These are phyloP conservation scores for Talaromyces borbonicus DNA, from an alignment of 495 filamentous ascomycete genomes.

Conservation along the genomic window DNA sequence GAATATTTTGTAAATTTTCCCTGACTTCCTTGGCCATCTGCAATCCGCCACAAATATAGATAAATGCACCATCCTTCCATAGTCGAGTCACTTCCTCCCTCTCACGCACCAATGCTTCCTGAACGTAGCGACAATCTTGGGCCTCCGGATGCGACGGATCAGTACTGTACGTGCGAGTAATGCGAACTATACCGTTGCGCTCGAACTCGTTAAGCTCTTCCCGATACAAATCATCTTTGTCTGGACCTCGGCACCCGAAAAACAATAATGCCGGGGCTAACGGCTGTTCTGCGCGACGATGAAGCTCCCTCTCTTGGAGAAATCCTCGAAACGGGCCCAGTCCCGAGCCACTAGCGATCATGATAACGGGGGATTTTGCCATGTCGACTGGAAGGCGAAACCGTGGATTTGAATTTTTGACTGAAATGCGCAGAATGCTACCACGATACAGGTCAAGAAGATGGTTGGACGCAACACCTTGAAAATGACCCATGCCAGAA, in stretches of 20 bases:
- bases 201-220: conserved; percentile 52
- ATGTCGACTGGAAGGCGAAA: conserved; percentile 59
- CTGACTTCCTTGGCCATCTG: neutral
- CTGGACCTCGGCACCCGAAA: conserved; percentile 50
- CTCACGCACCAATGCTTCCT: conserved; percentile 49
- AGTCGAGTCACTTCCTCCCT: conserved; percentile 39
- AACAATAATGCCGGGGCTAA: conserved; percentile 50
- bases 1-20: neutral
- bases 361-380: conserved; percentile 38
- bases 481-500: conserved; percentile 20
- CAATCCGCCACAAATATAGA: conserved; percentile 57
- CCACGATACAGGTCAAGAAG: conserved; percentile 46
- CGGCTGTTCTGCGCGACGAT: conserved; percentile 37
- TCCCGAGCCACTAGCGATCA: conserved; percentile 48
- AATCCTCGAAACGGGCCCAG: conserved; percentile 65
- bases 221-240: conserved; percentile 49
- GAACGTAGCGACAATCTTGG: conserved; percentile 46
- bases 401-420: conserved; percentile 43
- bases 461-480: conserved; percentile 52
- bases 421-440: conserved; percentile 51
- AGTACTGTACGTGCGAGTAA: conserved; percentile 46
- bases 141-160: conserved; percentile 20
- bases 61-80: conserved; percentile 49
- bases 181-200: conserved; percentile 42
- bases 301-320: conserved; percentile 49